Base-by-base conservation (phyloP, 208 protist species). In the Trypanosoma vivax region DNA sequence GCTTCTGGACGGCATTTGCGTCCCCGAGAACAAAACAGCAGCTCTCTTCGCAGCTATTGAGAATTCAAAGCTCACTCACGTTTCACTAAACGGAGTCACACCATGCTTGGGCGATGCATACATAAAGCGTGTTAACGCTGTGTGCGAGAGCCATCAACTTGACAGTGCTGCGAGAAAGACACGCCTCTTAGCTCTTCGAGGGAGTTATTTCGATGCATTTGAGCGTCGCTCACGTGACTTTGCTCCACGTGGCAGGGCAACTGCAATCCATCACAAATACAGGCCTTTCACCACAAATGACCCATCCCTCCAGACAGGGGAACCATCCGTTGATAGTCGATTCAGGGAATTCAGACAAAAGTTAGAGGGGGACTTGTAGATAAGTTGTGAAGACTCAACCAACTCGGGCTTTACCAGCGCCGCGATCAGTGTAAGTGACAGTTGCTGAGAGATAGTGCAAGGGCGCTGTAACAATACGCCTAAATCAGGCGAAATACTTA, bases 241-340 rank as follows among this genome's bases (percentile, higher is more conserved):
- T 10, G n/a, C 2, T 37, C 3, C 11, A 9, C 24, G 47, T 18
- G 24, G 18, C 2, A 35, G 37, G 41, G 0, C 29, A 40, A n/a
- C n/a, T 2, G 79, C 70, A 1, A 59, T 92, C 39, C 83, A 79
- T 16, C 55, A 31, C 5, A 62, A 57, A 2, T 92, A 88, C 57
- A 30, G 56, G 7, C 55, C 65, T 7, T 92, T 84, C 48, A 79
- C 52, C 5, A 79, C 38, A 35, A 92, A 92, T 62, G 83, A 92
- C 37, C 83, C 83, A 0, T 86, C 79, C 5, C 56, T 75, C 1
- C 19, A 5, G 27, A 19, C 23, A 29, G 38, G 29, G 16, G 43
- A 53, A 23, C n/a, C n/a, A n/a, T n/a, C n/a, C n/a, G n/a, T n/a
- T n/a, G n/a, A n/a, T n/a, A n/a, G n/a, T n/a, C n/a, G n/a, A n/a